phyloP scores from a whole-genome alignment of 306 rosid species.

The Gastrolobium villosum region DNA sequence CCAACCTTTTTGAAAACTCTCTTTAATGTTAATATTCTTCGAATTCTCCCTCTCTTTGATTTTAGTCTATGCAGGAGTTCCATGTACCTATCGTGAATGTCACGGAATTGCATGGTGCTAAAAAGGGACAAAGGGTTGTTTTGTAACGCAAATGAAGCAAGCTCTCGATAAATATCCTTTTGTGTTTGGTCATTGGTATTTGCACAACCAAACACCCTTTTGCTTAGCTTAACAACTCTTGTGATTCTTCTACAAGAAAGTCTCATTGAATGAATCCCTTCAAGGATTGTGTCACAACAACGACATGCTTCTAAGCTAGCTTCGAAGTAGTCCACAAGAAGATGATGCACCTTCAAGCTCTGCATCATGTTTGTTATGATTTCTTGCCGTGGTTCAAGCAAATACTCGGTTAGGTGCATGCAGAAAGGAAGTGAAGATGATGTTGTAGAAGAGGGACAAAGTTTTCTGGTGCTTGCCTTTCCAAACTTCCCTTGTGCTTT shows the following conservation, averaged over 20 bases:
- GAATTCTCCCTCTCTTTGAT: conserved; percentile 47
- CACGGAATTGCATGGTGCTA: conserved; percentile 48
- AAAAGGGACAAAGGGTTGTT: conserved; percentile 65
- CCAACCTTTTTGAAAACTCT: conserved; percentile 62
- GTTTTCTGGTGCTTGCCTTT: conserved; percentile 30
- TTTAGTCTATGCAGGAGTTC: conserved; percentile 55
- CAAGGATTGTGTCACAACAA: conserved; percentile 70
- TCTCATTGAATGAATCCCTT: conserved; percentile 62
- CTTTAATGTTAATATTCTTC: conserved; percentile 45
- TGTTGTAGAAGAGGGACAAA: conserved; percentile 36
- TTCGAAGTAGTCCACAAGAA: conserved; percentile 76
- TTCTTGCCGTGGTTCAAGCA: conserved; percentile 84
- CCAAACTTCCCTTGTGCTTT: conserved; percentile 50
- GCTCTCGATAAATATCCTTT: conserved; percentile 54
- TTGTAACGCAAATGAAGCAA: conserved; percentile 55
- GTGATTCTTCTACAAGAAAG: conserved; percentile 52
- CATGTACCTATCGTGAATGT: conserved; percentile 53
- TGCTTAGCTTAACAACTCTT: conserved; percentile 52
- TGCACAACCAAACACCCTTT: conserved; percentile 24
- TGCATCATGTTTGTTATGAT: conserved; percentile 52
- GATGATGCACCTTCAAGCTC: conserved; percentile 59
- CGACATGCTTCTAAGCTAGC: conserved; percentile 76
- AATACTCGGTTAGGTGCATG: conserved; percentile 51
- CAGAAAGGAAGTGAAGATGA: conserved; percentile 39
- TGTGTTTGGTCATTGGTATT: conserved; percentile 39